Percentiles rank a stretch among this genome's conserved stretches.
phyloP scores from a whole-genome alignment of 345 rosid genomes.

The Populus nigra region DNA sequence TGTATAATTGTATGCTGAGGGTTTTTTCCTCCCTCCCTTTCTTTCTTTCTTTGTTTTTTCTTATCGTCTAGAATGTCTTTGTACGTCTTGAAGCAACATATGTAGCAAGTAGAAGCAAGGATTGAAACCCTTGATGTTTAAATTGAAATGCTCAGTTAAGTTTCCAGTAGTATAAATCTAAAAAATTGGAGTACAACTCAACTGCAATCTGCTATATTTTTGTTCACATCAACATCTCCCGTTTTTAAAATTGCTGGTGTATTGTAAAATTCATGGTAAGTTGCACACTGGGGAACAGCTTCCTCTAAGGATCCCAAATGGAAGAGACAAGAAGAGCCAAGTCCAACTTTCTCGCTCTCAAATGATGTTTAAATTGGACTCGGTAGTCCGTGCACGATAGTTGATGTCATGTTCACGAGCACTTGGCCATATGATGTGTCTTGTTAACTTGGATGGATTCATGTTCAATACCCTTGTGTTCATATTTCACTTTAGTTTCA shows the following conservation, averaged over 20 bases:
- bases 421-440: neutral
- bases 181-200: neutral
- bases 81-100: neutral
- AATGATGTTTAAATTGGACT: neutral
- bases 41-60: neutral
- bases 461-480: neutral
- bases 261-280: neutral
- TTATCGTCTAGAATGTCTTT: slow-evolving; percentile 5
- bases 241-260: neutral
- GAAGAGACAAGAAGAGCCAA: neutral
- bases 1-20: neutral
- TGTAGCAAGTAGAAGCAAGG: slow-evolving; percentile 7
- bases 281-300: neutral
- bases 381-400: neutral
- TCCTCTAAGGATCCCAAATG: neutral
- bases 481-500: neutral
- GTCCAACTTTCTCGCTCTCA: neutral
- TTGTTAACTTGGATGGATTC: neutral
- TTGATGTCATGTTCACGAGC: neutral
- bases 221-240: neutral
- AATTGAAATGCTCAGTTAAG: neutral
- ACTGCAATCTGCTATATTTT: neutral
- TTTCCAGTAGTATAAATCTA: neutral
- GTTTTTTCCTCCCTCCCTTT: neutral
- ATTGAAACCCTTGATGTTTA: neutral